Conservation (phyloP, 148 eudicot species). For the Diospyros kaki region DNA sequence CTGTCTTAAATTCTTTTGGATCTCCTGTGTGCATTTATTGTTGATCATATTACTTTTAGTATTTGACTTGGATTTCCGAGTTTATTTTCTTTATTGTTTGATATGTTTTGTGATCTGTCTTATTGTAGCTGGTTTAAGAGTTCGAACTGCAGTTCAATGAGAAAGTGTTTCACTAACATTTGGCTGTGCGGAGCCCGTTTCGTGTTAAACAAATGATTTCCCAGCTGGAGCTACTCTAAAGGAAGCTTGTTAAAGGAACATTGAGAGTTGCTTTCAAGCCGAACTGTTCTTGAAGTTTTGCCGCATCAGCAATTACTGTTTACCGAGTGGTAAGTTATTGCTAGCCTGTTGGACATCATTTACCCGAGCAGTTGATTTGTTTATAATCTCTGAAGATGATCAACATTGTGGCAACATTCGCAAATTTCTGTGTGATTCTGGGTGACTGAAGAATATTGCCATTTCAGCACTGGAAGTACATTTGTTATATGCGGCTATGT, state of each 20-base stretch:
- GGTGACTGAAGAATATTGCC: neutral
- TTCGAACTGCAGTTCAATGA: conserved; percentile 6
- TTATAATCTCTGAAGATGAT: neutral
- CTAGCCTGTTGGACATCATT: neutral
- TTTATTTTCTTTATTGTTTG: neutral
- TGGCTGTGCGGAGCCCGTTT: neutral
- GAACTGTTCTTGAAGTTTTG: neutral
- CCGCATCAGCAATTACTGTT: neutral
- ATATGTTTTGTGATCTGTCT: neutral
- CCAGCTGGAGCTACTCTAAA: too few relatives aligned
- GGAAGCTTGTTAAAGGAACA: too few relatives aligned
- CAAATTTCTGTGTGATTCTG: neutral
- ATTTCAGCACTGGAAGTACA: conserved; percentile 1
- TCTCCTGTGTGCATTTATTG: neutral
- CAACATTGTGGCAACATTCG: neutral
- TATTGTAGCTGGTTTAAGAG: conserved; percentile 10
- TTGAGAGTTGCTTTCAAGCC: neutral
- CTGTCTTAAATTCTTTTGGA: neutral
- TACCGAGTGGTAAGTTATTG: neutral
- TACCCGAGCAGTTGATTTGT: neutral
- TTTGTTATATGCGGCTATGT: neutral
- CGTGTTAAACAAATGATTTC: neutral
- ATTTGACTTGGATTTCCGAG: neutral
- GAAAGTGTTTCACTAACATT: neutral
- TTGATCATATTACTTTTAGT: neutral